Evolutionary conservation across 192 early-diverging fungal genomes (phyloP).

Genomic region (Podila horticola): DNA sequence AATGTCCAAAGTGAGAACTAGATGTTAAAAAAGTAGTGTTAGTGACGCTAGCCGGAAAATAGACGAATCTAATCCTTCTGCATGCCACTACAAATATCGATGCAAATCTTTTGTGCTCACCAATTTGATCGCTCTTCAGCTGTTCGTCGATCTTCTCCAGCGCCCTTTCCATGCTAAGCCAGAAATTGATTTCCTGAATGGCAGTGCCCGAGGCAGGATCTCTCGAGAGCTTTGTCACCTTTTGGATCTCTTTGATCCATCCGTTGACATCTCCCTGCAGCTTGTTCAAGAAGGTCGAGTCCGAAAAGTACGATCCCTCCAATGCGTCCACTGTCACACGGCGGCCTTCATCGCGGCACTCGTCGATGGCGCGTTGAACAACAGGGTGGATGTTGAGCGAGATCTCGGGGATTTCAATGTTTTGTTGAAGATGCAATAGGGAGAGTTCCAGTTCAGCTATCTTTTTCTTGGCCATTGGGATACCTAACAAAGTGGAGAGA

Average conservation of each 20-base stretch:
- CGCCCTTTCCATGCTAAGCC: constrained; percentile 96
- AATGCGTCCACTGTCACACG: constrained; percentile 82
- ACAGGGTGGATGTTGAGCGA: constrained; percentile 87
- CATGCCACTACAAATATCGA: not conserved
- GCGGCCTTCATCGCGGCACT: constrained; percentile 71
- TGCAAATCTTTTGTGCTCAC: constrained; percentile 34
- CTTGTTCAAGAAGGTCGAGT: constrained; percentile 92
- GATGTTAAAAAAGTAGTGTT: not conserved
- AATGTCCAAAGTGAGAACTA: constrained; percentile 91
- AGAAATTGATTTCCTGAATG: constrained; percentile 99
- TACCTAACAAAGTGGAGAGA: constrained; percentile 56
- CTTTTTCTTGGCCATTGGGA: constrained; percentile 98
- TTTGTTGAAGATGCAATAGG: constrained; percentile 95
- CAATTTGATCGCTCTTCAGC: constrained; percentile 89
- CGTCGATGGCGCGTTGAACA: constrained; percentile 73
- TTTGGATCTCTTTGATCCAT: constrained; percentile 99
- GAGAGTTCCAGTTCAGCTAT: constrained; percentile 97
- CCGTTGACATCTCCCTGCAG: constrained; percentile 96
- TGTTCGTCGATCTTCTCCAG: constrained; percentile 95
- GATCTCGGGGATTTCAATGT: constrained; percentile 97
- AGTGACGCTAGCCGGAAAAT: not conserved
- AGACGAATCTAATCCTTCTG: not conserved
- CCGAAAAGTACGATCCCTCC: constrained; percentile 72
- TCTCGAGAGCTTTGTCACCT: constrained; percentile 94
- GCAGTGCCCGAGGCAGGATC: constrained; percentile 94